A percentile compares a stretch with the other conserved stretches of the same genome.
Conservation (phyloP, 192 early-diverging fungal genomes). For the Coemansia sp. region DNA sequence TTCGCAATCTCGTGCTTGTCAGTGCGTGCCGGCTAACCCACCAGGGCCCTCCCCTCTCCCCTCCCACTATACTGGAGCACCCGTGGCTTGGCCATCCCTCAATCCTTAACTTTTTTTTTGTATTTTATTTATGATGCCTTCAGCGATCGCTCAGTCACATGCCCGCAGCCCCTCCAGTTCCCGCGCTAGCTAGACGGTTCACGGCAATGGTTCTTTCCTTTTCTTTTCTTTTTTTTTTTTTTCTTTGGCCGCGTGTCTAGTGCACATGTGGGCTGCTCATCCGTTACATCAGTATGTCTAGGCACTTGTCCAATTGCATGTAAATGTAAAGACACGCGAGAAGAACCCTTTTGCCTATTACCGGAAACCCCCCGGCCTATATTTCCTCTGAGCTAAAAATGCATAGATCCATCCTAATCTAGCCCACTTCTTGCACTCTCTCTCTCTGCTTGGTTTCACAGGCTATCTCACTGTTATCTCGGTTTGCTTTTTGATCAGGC, state of each 20-base stretch:
- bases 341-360: neutral
- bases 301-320: neutral
- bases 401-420: neutral
- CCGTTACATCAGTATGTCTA: neutral
- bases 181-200: neutral
- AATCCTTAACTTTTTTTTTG: neutral
- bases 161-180: neutral
- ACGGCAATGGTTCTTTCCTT: neutral
- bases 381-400: neutral
- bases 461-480: neutral
- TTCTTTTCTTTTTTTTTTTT: too few species aligned
- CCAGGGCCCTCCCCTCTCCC: too few species aligned
- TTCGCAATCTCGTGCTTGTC: neutral
- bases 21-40: neutral
- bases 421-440: neutral
- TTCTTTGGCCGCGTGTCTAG: neutral
- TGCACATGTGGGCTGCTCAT: neutral
- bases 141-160: neutral
- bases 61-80: neutral
- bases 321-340: neutral
- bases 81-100: slow-evolving; percentile 1
- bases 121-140: neutral
- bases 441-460: neutral
- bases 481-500: neutral
- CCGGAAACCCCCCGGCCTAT: neutral